Conservation (phyloP, 208 protist genomes). For the Leptomonas seymouri region DNA sequence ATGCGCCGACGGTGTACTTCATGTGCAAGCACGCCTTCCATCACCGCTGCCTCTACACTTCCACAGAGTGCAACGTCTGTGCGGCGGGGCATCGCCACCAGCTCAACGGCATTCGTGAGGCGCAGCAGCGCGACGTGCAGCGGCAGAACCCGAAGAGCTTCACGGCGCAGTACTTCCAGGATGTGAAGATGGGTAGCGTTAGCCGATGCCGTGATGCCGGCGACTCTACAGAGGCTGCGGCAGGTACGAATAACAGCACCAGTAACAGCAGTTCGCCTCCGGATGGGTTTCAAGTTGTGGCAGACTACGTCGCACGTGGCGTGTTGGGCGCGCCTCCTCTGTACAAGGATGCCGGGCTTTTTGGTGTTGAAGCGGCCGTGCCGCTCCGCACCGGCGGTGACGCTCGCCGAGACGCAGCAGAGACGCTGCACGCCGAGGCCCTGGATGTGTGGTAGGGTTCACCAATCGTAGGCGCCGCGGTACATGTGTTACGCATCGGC, state of each 20-base stretch:
- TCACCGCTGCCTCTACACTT: slow-evolving; percentile 78
- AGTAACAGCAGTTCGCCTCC: background rate
- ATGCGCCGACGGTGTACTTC: slow-evolving; percentile 95
- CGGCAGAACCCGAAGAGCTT: slow-evolving; percentile 24
- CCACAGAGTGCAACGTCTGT: slow-evolving; percentile 70
- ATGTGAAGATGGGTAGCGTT: slow-evolving; percentile 7
- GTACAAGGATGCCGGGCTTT: slow-evolving; percentile 15
- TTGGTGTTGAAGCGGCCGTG: slow-evolving; percentile 7
- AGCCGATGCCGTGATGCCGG: background rate
- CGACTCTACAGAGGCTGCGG: background rate
- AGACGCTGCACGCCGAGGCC: background rate
- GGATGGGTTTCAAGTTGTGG: slow-evolving; percentile 91
- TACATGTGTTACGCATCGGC: no score
- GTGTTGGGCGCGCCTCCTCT: slow-evolving; percentile 16
- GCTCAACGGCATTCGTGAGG: slow-evolving; percentile 32
- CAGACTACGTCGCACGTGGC: slow-evolving; percentile 87
- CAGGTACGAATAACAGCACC: background rate
- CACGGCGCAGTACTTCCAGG: slow-evolving; percentile 29
- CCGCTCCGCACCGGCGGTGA: slow-evolving; percentile 1
- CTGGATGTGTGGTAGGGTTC: slow-evolving; percentile 21
- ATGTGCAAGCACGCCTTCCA: slow-evolving; percentile 95
- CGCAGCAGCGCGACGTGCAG: slow-evolving; percentile 16
- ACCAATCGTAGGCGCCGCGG: background rate
- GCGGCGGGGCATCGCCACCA: slow-evolving; percentile 24
- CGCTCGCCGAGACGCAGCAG: slow-evolving; percentile 1